Base-by-base conservation (phyloP, 768 basidiomycete species). In the Astraeus odoratus region DNA sequence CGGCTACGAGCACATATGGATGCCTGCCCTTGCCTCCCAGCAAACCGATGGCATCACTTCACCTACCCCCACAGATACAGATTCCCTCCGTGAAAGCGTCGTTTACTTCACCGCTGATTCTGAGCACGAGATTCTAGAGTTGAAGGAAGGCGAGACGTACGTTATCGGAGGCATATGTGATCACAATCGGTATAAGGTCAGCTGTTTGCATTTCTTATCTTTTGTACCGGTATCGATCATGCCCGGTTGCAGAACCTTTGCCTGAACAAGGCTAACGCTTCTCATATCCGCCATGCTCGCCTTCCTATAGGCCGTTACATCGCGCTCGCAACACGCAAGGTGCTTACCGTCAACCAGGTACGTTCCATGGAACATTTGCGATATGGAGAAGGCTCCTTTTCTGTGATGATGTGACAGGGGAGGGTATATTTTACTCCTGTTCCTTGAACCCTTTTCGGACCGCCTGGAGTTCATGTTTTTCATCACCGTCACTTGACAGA, bases 51-150 rank as follows among this genome's bases (percentile, higher is more conserved):
- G 5, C 16, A 25, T 9, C 25, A 30, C 10, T 15, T 36, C 39
- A 42, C 39, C 31, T 36, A 18, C 26, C 35, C 39, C n/a, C 19
- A 46, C 25, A 33, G 55, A 39, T 35, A 27, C 56, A 12, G 53
- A 50, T 42, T 52, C 50, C 23, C 50, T 64, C 47, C 73, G 74
- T 53, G 63, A 77, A 48, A 78, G 60, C 36, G 70, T 96, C 43
- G 75, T 98, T 30, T 99, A 99, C 64, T 79, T 99, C 42, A 96
- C 96, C 6, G 96, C 94, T 2, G 96, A 99, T 67, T 83, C 94
- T 7, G 76, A 82, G 24, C 79, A 94, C 40, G 90, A 94, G 65
- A 68, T 99, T 34, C 67, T 72, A n/a, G 83, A 87, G 55, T 76
- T 99, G 44, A 80, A 73, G 44, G 81, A 89, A 44, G 81, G 83